Conservation (phyloP, 257 asterid genomes). For the Solanum paucissectum region DNA sequence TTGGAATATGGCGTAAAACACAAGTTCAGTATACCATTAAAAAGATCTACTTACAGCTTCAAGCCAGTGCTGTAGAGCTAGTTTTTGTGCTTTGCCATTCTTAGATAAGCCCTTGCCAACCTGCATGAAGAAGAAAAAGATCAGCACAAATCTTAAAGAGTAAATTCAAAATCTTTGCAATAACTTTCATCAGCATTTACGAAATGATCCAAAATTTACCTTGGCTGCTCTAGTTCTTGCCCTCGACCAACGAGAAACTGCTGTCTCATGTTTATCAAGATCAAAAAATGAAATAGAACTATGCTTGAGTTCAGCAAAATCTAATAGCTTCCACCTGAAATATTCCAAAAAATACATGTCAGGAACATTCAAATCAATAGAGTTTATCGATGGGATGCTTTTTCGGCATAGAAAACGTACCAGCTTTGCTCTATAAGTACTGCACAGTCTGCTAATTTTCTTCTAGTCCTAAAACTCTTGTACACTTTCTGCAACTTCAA, state of each 20-base stretch:
- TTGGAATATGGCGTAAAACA: background rate
- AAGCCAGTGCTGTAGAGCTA: conserved; percentile 95
- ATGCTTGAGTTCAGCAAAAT: conserved; percentile 83
- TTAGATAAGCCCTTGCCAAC: conserved; percentile 91
- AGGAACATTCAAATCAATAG: background rate
- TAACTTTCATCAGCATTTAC: background rate
- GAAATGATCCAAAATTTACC: conserved; percentile 26
- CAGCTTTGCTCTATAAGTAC: conserved; percentile 88
- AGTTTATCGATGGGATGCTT: background rate
- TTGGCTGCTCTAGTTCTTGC: conserved; percentile 95
- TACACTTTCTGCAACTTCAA: conserved; percentile 80
- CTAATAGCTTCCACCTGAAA: conserved; percentile 69
- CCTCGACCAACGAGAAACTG: conserved; percentile 86
- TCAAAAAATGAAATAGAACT: conserved; percentile 90
- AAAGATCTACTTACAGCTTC: conserved; percentile 64
- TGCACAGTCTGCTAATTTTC: conserved; percentile 93
- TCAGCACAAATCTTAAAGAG: background rate
- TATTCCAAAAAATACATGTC: background rate
- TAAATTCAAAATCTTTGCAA: background rate
- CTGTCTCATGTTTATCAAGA: conserved; percentile 78
- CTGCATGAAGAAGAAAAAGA: conserved; percentile 13
- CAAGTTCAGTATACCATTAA: background rate
- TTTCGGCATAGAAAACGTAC: conserved; percentile 4
- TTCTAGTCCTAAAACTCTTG: conserved; percentile 79
- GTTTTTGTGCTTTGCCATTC: conserved; percentile 78